Evolutionary conservation across 2,329 filamentous ascomycete genomes (phyloP).

Genomic region (Nemania bipapillata): DNA sequence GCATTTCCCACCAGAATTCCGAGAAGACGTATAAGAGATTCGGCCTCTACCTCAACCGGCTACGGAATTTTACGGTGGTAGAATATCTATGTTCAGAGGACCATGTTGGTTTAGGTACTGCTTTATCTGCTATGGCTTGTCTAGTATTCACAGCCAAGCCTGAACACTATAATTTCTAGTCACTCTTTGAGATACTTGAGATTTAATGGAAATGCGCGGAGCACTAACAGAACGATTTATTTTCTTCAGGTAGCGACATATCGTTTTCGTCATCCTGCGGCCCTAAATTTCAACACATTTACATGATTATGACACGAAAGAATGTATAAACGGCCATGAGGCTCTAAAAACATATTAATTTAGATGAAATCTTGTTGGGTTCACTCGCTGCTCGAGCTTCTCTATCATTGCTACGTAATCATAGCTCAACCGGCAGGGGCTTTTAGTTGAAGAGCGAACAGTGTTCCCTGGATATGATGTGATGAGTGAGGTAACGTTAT

Average conservation of each 20-base stretch:
- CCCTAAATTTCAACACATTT: slow-evolving; percentile 47
- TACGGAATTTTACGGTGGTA: no score
- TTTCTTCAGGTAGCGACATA: not conserved
- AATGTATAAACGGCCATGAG: no score
- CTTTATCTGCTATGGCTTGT: not conserved
- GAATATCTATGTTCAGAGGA: no score
- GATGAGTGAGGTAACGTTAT: no score
- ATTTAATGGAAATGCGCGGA: not conserved
- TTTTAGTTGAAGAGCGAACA: slow-evolving; percentile 36
- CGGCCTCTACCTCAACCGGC: no score
- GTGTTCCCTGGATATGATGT: slow-evolving; percentile 23
- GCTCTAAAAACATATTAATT: no score
- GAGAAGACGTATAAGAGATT: no score
- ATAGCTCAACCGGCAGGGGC: slow-evolving; percentile 37
- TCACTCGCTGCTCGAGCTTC: slow-evolving; percentile 29
- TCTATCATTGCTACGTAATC: slow-evolving; percentile 38
- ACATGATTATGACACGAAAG: slow-evolving; percentile 39
- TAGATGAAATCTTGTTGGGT: slow-evolving; percentile 2
- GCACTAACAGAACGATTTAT: not conserved
- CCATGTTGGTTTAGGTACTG: no score
- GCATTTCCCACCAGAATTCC: no score
- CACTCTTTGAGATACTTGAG: not conserved
- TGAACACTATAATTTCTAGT: slow-evolving; percentile 9
- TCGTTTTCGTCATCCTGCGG: slow-evolving; percentile 38
- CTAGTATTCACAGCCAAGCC: slow-evolving; percentile 12